Base-by-base conservation (phyloP, 176 grass and related monocot species). In the Musa beccarii region DNA sequence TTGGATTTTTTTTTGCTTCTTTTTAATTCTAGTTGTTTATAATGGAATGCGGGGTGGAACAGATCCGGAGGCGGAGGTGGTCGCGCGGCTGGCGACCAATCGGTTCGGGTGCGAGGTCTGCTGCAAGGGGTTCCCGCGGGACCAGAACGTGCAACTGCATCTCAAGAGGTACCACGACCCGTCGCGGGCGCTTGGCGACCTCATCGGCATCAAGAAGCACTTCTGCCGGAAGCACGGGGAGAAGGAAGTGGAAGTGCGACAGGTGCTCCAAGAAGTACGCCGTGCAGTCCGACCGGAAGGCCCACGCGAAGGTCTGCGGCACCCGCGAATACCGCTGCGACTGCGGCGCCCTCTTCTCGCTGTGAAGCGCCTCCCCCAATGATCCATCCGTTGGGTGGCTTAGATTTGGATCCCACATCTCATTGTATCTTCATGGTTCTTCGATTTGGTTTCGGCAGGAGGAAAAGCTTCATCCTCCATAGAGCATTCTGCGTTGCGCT, bases 91-190 rank as follows among this genome's bases (percentile, higher is more conserved):
- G 50, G 95, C 95, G 62, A 98, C 95, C 8, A 98, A 98, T 78
- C 26, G 95, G 81, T 93, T 98, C 62, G 95, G 93, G 76, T 98
- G 95, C 76, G 95, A 98, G 86, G 91, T 98, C 83, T 98, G 95
- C 86, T 89, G 87, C 78, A 98, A 98, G 88, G 95, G 95, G 62
- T 98, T 98, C 84, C 95, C 94, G 81, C 69, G 95, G 61, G 95
- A 99, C 79, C 90, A 94, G 82, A 99, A 99, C 79, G 84, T 99
- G 82, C 88, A 99, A 79, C 84, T 99, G 17, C 95, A 99, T 69
- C 87, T 90, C 2, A 87, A 90, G 29, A 90, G 95, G 15, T 90
- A 76, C 34, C 74, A 76, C 57, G 74, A 76, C 1, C 74, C 74
- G 23, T 61, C 56, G 55, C 55, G 74, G 28, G 74, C 74, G 74